A percentile compares a stretch with the other conserved stretches of the same genome.
These are phyloP conservation scores for Cairneyella variabilis DNA, from an alignment of 495 filamentous ascomycete genomes.

Conservation along the genomic window DNA sequence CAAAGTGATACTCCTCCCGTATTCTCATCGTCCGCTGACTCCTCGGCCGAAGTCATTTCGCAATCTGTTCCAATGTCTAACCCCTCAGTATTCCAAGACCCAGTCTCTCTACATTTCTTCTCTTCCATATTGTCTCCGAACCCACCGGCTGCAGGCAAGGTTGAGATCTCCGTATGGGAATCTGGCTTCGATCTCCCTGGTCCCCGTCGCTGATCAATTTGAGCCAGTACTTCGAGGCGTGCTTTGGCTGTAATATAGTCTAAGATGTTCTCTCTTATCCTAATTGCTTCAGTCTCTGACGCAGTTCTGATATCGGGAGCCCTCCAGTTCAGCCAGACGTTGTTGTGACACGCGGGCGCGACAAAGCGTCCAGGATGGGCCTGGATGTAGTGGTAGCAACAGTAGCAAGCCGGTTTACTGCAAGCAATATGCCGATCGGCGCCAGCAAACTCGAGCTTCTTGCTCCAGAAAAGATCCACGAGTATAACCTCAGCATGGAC, in stretches of 20 bases:
- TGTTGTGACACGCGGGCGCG: conserved; percentile 1
- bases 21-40: too few relatives aligned
- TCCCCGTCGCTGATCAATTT: conserved; percentile 1
- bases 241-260: not conserved
- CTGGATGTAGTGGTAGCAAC: conserved; percentile 13
- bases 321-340: conserved; percentile 7
- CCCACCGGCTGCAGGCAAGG: too few relatives aligned
- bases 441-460: conserved; percentile 1
- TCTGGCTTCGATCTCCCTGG: conserved; percentile 4
- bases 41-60: too few relatives aligned
- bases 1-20: too few relatives aligned
- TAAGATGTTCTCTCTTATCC: not conserved
- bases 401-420: conserved; percentile 16
- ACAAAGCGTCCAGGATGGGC: conserved; percentile 14
- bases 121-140: too few relatives aligned
- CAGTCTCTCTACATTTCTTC: too few relatives aligned
- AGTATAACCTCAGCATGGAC: conserved; percentile 12
- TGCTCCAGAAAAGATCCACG: conserved; percentile 4
- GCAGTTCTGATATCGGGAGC: not conserved
- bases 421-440: conserved; percentile 6
- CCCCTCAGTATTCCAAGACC: too few relatives aligned
- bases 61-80: too few relatives aligned
- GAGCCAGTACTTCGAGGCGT: not conserved
- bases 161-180: conserved; percentile 11
- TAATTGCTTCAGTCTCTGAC: not conserved